Percentiles rank a stretch among this genome's conserved stretches.
These are phyloP conservation scores for Cladophialophora exuberans DNA, from an alignment of 2,329 filamentous ascomycete species.

Conservation along the genomic window DNA sequence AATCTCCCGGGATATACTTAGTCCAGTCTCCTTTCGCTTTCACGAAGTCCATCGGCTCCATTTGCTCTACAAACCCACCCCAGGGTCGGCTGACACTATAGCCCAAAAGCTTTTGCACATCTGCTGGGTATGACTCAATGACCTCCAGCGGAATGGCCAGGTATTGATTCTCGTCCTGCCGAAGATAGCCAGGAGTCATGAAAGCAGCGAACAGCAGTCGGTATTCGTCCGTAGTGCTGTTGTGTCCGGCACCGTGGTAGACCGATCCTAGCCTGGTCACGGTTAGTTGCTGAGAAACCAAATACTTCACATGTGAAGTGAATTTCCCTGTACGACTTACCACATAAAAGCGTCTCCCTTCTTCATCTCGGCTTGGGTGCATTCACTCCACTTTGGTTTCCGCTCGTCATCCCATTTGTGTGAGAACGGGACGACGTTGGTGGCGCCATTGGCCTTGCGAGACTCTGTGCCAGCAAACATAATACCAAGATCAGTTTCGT, in stretches of 20 bases:
- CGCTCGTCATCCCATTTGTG: slow-evolving; percentile 12
- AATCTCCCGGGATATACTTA: too few relatives aligned
- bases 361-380: slow-evolving; percentile 20
- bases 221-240: slow-evolving; percentile 38
- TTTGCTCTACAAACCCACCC: not conserved
- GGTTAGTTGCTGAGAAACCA: too few relatives aligned
- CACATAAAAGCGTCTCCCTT: slow-evolving; percentile 43
- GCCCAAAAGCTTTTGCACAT: not conserved
- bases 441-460: slow-evolving; percentile 37
- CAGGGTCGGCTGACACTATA: not conserved
- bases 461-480: slow-evolving; percentile 27
- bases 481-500: slow-evolving; percentile 10
- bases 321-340: too few relatives aligned
- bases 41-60: too few relatives aligned
- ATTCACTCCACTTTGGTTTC: slow-evolving; percentile 10
- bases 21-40: too few relatives aligned
- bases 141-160: not conserved
- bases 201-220: slow-evolving; percentile 40
- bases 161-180: slow-evolving; percentile 18
- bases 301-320: too few relatives aligned
- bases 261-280: slow-evolving; percentile 39
- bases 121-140: not conserved
- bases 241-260: slow-evolving; percentile 41
- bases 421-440: slow-evolving; percentile 19
- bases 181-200: slow-evolving; percentile 39